Evolutionary conservation across 805 yeast genomes (phyloP), one percentile per base, ranked within the genome.

Genomic region (Sugiyamaella chiloensis): DNA sequence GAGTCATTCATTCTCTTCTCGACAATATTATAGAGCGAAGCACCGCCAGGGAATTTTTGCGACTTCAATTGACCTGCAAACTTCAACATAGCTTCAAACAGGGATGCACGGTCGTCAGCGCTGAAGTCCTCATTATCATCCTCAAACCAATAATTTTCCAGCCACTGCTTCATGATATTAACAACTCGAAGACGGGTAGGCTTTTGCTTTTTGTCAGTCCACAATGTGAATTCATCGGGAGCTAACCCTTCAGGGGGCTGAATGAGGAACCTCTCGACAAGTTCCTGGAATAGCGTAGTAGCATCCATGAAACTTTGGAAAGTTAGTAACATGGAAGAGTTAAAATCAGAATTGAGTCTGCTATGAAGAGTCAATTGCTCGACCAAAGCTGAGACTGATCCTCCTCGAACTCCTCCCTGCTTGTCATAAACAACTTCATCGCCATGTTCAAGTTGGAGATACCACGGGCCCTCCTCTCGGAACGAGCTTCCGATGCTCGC

Each of bases 181-280:
- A 85, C 71, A 7, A 85, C 85, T 48, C 87, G 73, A 20, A 75
- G 58, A 46, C 88, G 78, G 26, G 85, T 81, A 1, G 87, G 87
- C 48, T 70, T 72, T 50, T 83, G 79, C 59, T 87, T 87, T 59
- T 76, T 78, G 35, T 80, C 79, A 7, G 81, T 72, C 96, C 96
- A 88, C 7, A 74, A 66, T 39, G 80, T 78, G 62, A 85, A 87
- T 59, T 87, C 95, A 52, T 85, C 95, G 60, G 80, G 85, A 50
- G 86, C 79, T 51, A 91, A 67, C 0, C 95, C 96, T 59, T 87
- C 96, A 0, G 96, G 96, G 19, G 96, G 93, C 52, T 78, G 79
- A 12, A 79, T 66, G 47, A 81, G 75, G 65, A 82, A 91, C 47
- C 95, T 71, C 32, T 75, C 74, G 26, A 85, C 75, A 56, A 87